These are phyloP conservation scores for Neospermospora avenae DNA, from an alignment of 2,329 filamentous ascomycete genomes.

Conservation along the genomic window DNA sequence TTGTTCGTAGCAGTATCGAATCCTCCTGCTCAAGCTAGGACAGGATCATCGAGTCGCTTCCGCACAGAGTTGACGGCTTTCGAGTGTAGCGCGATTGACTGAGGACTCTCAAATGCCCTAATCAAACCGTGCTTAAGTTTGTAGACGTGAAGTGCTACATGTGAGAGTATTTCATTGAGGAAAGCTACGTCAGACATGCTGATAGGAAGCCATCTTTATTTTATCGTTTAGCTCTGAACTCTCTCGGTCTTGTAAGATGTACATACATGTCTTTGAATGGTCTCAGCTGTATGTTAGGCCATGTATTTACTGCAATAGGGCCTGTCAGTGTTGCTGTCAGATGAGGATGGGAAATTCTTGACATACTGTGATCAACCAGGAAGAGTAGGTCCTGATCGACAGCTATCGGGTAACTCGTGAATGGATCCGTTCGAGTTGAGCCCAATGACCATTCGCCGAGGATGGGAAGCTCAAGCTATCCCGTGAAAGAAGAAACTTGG, in stretches of 20 bases:
- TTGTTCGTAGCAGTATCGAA: no score
- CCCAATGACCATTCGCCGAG: neutral
- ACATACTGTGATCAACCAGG: slow-evolving; percentile 4
- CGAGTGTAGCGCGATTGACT: slow-evolving; percentile 6
- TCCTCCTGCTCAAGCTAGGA: no score
- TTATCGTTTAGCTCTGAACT: neutral
- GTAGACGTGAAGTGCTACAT: neutral
- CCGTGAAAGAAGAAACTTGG: neutral
- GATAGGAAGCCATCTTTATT: slow-evolving; percentile 2
- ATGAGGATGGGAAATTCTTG: neutral
- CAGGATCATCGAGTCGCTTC: neutral
- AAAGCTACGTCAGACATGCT: slow-evolving; percentile 4
- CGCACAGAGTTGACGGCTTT: neutral
- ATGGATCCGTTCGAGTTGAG: neutral
- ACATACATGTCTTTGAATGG: slow-evolving; percentile 8
- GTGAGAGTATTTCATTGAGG: slow-evolving; percentile 7
- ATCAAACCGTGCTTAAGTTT: neutral
- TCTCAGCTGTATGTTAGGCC: neutral
- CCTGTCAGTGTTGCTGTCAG: neutral
- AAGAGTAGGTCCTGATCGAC: slow-evolving; percentile 1
- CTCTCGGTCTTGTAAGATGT: no score
- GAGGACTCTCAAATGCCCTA: neutral
- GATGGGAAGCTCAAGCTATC: neutral
- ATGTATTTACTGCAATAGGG: neutral
- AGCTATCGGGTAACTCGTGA: slow-evolving; percentile 1